Evolutionary conservation across 805 yeast genomes (phyloP).

Genomic region (Scheffersomyces stipitis): DNA sequence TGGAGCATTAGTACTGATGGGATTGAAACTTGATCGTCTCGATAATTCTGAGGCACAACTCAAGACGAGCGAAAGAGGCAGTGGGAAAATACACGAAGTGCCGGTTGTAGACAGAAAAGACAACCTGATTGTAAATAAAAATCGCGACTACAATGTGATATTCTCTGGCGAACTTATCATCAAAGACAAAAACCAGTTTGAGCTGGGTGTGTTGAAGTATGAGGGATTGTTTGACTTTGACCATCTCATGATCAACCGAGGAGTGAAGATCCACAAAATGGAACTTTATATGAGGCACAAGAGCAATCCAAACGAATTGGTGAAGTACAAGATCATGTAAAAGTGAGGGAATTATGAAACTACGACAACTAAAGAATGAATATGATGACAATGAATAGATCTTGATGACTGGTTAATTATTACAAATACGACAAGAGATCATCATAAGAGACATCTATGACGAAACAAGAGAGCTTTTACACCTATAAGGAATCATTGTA

Average conservation of each 20-base stretch:
- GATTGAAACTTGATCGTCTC: slow-evolving; percentile 26
- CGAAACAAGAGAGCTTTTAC: too few relatives aligned
- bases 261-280: slow-evolving; percentile 26
- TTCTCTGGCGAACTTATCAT: slow-evolving; percentile 26
- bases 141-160: slow-evolving; percentile 21
- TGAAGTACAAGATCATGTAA: slow-evolving; percentile 11
- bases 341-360: too few relatives aligned
- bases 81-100: slow-evolving; percentile 28
- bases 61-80: slow-evolving; percentile 25
- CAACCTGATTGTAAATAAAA: slow-evolving; percentile 8
- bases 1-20: slow-evolving; percentile 20
- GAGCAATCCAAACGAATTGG: neutral
- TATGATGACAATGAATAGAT: too few relatives aligned
- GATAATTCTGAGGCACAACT: slow-evolving; percentile 18
- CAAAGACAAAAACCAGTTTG: slow-evolving; percentile 14
- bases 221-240: slow-evolving; percentile 29
- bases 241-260: slow-evolving; percentile 31
- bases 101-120: slow-evolving; percentile 8
- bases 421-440: too few relatives aligned
- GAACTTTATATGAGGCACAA: slow-evolving; percentile 12
- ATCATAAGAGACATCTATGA: too few relatives aligned
- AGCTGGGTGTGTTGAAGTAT: slow-evolving; percentile 21
- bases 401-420: too few relatives aligned
- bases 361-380: too few relatives aligned
- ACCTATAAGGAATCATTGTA: too few relatives aligned